Conservation (phyloP, 2,329 filamentous ascomycete species). For the Hypoxylon sp. region DNA sequence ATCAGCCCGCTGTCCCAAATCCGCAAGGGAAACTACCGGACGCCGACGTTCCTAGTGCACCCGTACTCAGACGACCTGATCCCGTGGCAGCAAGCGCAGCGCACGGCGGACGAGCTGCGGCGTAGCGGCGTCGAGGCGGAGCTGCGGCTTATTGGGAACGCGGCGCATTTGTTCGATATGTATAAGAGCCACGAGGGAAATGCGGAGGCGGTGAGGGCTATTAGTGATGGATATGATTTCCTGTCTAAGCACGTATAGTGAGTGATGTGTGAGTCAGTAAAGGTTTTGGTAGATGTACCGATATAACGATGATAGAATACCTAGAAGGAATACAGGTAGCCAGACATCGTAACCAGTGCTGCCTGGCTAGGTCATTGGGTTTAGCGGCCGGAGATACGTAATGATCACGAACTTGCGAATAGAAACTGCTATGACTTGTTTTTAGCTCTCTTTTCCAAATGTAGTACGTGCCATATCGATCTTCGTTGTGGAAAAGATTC, state of each 20-base stretch:
- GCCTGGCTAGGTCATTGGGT: background rate
- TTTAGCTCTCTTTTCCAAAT: background rate
- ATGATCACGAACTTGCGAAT: background rate
- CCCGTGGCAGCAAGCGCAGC: slow-evolving; percentile 52
- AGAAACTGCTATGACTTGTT: background rate
- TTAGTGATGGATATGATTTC: slow-evolving; percentile 24
- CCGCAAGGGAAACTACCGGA: slow-evolving; percentile 49
- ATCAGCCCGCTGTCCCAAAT: slow-evolving; percentile 55
- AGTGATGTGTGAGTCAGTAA: background rate
- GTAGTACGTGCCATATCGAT: too few species aligned
- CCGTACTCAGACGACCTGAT: slow-evolving; percentile 54
- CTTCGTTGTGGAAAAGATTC: background rate
- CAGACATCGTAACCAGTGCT: background rate
- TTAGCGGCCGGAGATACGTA: background rate
- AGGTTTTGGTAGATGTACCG: background rate
- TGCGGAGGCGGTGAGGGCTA: slow-evolving; percentile 14
- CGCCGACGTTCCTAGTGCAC: slow-evolving; percentile 56
- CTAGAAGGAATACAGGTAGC: background rate
- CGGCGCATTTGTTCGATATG: slow-evolving; percentile 29
- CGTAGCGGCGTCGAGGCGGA: slow-evolving; percentile 16
- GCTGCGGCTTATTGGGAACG: slow-evolving; percentile 17
- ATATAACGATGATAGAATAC: slow-evolving; percentile 8
- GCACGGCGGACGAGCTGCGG: slow-evolving; percentile 36
- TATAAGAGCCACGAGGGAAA: slow-evolving; percentile 27
- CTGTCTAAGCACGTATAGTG: slow-evolving; percentile 8